Percentiles rank a stretch among this genome's conserved stretches.
Evolutionary conservation across 169 alveolate genomes (phyloP).

Genomic region (Neospora caninum): DNA sequence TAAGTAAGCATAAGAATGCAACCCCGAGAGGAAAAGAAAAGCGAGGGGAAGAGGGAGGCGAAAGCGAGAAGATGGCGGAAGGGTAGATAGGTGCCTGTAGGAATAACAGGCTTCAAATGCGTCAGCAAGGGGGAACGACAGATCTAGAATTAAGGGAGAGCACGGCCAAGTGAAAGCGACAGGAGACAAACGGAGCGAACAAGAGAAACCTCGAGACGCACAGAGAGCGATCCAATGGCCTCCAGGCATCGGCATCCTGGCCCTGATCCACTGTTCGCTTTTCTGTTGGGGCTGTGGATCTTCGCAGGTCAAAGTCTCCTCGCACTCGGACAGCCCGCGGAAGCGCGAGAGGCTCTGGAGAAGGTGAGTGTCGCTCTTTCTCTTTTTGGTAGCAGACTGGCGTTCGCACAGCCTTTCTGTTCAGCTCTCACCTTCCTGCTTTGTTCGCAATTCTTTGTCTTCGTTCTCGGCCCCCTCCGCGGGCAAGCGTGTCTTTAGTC

Average conservation of each 20-base stretch:
- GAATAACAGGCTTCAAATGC: too few species aligned
- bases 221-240: too few species aligned
- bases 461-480: background rate
- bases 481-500: too few species aligned
- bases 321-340: background rate
- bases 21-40: too few species aligned
- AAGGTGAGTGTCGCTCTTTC: background rate
- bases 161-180: too few species aligned
- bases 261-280: background rate
- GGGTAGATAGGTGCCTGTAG: too few species aligned
- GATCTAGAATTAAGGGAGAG: too few species aligned
- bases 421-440: background rate
- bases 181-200: too few species aligned
- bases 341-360: conserved; percentile 25
- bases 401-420: background rate
- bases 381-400: background rate
- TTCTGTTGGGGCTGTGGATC: too few species aligned
- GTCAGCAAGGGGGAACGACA: too few species aligned
- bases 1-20: conserved; percentile 4
- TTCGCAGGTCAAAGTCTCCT: background rate
- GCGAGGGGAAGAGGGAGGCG: background rate
- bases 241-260: background rate
- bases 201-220: too few species aligned
- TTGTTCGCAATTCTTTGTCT: background rate
- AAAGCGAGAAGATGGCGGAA: too few species aligned